phyloP scores from a whole-genome alignment of 202 grass and related monocot species.

The Elaeis oleifera region DNA sequence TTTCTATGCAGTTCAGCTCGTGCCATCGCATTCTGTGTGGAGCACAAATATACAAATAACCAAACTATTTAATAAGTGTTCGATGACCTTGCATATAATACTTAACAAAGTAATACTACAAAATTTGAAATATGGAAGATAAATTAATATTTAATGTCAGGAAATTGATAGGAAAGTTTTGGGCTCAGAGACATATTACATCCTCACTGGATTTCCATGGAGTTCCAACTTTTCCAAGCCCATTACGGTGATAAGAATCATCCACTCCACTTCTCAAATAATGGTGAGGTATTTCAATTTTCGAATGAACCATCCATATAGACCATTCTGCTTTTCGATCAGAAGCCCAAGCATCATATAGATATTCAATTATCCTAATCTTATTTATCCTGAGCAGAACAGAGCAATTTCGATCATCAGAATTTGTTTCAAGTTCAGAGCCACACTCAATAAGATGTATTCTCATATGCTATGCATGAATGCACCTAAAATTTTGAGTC shows the following conservation, averaged over 20 bases:
- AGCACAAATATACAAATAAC: conserved; percentile 34
- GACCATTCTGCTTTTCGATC: conserved; percentile 86
- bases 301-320: conserved; percentile 89
- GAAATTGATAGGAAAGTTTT: not conserved
- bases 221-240: conserved; percentile 50
- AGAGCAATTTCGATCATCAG: conserved; percentile 18
- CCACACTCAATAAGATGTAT: too few relatives aligned
- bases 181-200: conserved; percentile 35
- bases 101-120: too few relatives aligned
- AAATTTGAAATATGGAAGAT: not conserved
- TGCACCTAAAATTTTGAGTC: too few relatives aligned
- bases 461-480: too few relatives aligned
- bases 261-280: conserved; percentile 54
- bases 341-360: conserved; percentile 61
- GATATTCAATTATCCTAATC: conserved; percentile 68
- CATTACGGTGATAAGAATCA: conserved; percentile 62
- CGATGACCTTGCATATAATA: too few relatives aligned
- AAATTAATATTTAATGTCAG: conserved; percentile 1
- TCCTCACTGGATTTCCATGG: conserved; percentile 49
- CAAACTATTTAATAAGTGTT: not conserved
- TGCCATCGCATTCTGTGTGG: conserved; percentile 53
- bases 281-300: conserved; percentile 67
- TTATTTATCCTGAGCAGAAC: conserved; percentile 54
- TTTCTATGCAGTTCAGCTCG: conserved; percentile 76
- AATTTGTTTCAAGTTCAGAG: conserved; percentile 4